Conservation (phyloP, 2,329 filamentous ascomycete genomes). For the Clonostachys byssicola region DNA sequence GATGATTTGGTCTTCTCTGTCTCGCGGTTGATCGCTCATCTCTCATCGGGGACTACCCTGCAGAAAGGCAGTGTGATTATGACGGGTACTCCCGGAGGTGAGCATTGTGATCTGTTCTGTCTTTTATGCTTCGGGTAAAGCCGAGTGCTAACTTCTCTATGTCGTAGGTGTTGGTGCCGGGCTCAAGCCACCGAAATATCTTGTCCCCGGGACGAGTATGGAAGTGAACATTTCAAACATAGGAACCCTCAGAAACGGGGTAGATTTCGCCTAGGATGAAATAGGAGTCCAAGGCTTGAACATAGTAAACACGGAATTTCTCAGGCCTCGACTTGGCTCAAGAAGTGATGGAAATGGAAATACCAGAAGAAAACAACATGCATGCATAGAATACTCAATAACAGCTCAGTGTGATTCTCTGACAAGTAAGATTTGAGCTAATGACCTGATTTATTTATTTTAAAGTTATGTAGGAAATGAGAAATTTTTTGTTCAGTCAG, state of each 20-base stretch:
- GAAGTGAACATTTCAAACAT: slow-evolving; percentile 31
- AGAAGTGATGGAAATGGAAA: no score
- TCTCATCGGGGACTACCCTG: slow-evolving; percentile 35
- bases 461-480: no score
- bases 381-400: no score
- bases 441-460: no score
- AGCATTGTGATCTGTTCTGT: slow-evolving; percentile 1
- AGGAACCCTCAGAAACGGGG: slow-evolving; percentile 31
- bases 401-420: no score
- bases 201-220: slow-evolving; percentile 31
- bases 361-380: no score
- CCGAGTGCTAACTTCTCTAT: slow-evolving; percentile 4
- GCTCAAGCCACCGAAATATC: slow-evolving; percentile 28
- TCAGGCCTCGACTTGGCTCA: no score
- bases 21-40: slow-evolving; percentile 24
- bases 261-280: slow-evolving; percentile 30
- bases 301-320: no score
- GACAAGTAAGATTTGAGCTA: no score
- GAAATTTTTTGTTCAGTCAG: no score
- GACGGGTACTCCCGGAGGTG: slow-evolving; percentile 38
- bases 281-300: slow-evolving; percentile 11
- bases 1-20: slow-evolving; percentile 40
- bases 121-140: no score
- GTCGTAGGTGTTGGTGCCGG: slow-evolving; percentile 32
- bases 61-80: slow-evolving; percentile 36